These are phyloP conservation scores for Glutinoglossum americanum DNA, from an alignment of 495 filamentous ascomycete species.

Conservation along the genomic window DNA sequence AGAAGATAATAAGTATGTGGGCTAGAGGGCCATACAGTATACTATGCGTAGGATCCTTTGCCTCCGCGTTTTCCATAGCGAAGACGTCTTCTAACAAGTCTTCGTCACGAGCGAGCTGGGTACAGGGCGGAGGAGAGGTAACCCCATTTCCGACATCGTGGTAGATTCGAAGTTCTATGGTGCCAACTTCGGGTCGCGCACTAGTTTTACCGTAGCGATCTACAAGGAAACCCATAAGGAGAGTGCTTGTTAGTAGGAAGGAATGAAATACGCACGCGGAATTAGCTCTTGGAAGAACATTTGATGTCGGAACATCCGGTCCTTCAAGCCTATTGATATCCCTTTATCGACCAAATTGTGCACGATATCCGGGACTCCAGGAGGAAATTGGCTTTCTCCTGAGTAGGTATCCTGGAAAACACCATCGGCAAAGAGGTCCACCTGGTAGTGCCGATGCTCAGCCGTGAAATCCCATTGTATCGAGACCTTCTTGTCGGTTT, in stretches of 20 bases:
- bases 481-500: neutral
- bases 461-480: neutral
- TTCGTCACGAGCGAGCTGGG: neutral
- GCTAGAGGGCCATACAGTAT: neutral
- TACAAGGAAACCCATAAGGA: neutral
- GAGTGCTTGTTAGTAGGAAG: neutral
- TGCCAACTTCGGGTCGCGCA: neutral
- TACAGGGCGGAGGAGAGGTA: neutral
- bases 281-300: neutral
- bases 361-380: neutral
- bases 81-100: neutral
- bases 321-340: neutral
- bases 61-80: neutral
- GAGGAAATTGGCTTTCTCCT: neutral
- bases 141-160: too few species aligned
- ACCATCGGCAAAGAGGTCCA: neutral
- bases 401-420: neutral
- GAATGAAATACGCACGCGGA: neutral
- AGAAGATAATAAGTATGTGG: neutral
- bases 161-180: neutral
- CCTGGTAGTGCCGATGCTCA: neutral
- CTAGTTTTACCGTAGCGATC: neutral
- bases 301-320: neutral
- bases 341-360: neutral
- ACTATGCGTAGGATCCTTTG: neutral